These are phyloP conservation scores for Fusarium albidum DNA, from an alignment of 2,329 filamentous ascomycete genomes.

Conservation along the genomic window DNA sequence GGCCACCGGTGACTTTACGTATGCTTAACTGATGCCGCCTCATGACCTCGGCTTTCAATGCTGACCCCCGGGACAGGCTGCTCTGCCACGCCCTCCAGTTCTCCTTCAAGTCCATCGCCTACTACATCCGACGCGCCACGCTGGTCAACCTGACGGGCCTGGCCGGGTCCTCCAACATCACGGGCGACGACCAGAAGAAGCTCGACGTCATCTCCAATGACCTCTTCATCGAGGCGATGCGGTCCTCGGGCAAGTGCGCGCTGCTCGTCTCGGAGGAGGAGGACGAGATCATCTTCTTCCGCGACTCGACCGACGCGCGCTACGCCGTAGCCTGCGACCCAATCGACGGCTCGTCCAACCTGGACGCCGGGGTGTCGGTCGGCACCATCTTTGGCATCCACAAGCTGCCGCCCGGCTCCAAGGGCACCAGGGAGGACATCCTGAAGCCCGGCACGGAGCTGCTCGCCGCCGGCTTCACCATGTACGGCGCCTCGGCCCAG, in stretches of 20 bases:
- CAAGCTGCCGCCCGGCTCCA: slow-evolving; percentile 81
- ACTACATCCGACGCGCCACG: slow-evolving; percentile 96
- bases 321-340: slow-evolving; percentile 98
- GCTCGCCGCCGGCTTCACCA: slow-evolving; percentile 96
- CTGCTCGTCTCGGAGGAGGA: slow-evolving; percentile 98
- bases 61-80: slow-evolving; percentile 63
- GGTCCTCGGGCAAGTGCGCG: slow-evolving; percentile 87
- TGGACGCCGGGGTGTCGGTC: slow-evolving; percentile 96
- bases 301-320: slow-evolving; percentile 75
- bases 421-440: slow-evolving; percentile 83
- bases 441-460: slow-evolving; percentile 90
- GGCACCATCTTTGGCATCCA: slow-evolving; percentile 97
- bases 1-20: slow-evolving; percentile 99
- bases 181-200: slow-evolving; percentile 99
- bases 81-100: slow-evolving; percentile 98
- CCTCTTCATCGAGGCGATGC: slow-evolving; percentile 95
- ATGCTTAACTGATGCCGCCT: slow-evolving; percentile 35
- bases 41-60: slow-evolving; percentile 12
- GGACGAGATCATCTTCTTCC: slow-evolving; percentile 90
- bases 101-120: slow-evolving; percentile 99
- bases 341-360: slow-evolving; percentile 96
- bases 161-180: slow-evolving; percentile 92
- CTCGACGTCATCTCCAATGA: slow-evolving; percentile 99
- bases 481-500: slow-evolving; percentile 98
- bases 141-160: slow-evolving; percentile 96